A percentile compares a stretch with the other conserved stretches of the same genome.
phyloP scores from a whole-genome alignment of 345 rosid genomes.

The Gossypium stocksii region DNA sequence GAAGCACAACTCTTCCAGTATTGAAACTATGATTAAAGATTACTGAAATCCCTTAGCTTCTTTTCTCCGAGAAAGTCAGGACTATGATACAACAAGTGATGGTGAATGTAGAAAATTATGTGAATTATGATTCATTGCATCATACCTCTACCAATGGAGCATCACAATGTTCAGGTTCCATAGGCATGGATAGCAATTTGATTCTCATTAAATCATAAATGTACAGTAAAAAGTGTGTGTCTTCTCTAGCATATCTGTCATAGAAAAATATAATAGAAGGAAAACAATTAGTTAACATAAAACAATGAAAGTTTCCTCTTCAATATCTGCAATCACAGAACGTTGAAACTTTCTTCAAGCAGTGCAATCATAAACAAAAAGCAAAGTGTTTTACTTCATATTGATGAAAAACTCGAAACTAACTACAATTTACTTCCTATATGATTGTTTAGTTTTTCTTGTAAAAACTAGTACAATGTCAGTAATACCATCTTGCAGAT shows the following conservation, averaged over 20 bases:
- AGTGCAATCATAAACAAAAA: background rate
- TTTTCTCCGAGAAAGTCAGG: background rate
- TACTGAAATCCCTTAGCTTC: background rate
- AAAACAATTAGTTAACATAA: conserved; percentile 11
- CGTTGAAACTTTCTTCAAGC: background rate
- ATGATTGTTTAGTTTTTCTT: background rate
- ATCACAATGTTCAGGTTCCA: conserved; percentile 44
- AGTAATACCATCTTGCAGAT: background rate
- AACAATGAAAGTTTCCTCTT: background rate
- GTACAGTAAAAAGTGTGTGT: conserved; percentile 83
- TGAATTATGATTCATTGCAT: background rate
- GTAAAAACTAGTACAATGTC: background rate
- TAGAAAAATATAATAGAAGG: conserved; percentile 10
- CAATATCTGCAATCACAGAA: background rate
- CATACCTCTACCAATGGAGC: conserved; percentile 66
- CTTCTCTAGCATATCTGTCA: conserved; percentile 94
- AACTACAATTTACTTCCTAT: background rate
- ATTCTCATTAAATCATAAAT: conserved; percentile 70
- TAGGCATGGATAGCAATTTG: conserved; percentile 38
- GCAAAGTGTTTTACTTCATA: background rate
- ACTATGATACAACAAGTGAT: background rate
- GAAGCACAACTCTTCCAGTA: background rate
- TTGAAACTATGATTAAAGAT: background rate
- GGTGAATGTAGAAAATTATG: background rate
- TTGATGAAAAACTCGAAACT: background rate